Evolutionary conservation across 1,284 basidiomycete species (phyloP).

Genomic region (Gymnopus androsaceus): DNA sequence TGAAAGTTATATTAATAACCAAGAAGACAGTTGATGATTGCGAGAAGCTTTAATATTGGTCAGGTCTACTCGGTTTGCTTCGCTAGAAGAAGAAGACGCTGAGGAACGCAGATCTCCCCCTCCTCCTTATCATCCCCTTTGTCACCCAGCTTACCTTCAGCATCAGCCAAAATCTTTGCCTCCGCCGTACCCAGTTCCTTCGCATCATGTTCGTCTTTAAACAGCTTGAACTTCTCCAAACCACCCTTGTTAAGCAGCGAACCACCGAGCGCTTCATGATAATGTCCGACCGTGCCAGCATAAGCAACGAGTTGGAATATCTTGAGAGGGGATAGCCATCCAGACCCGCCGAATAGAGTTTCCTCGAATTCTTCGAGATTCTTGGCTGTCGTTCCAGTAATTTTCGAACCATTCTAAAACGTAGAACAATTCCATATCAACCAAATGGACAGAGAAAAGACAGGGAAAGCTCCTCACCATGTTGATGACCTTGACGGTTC

Average conservation of each 20-base stretch:
- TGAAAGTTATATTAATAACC: too few species aligned
- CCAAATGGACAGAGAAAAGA: neutral
- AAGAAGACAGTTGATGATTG: too few species aligned
- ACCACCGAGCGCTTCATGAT: constrained; percentile 12
- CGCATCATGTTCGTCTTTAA: constrained; percentile 18
- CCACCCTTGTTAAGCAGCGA: constrained; percentile 12
- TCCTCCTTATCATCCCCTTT: neutral
- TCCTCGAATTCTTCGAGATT: constrained; percentile 16
- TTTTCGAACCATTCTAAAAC: constrained; percentile 14
- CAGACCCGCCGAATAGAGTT: constrained; percentile 13
- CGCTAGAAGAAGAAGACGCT: neutral
- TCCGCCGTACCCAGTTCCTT: constrained; percentile 9
- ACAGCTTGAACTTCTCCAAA: constrained; percentile 19
- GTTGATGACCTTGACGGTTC: constrained; percentile 16
- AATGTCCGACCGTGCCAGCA: constrained; percentile 20
- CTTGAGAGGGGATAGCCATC: constrained; percentile 20
- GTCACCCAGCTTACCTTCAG: neutral
- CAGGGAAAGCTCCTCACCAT: constrained; percentile 8
- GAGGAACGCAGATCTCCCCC: neutral
- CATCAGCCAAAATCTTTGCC: neutral
- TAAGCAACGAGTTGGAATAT: constrained; percentile 13
- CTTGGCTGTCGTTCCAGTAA: constrained; percentile 17
- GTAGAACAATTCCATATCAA: neutral
- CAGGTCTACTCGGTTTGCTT: too few species aligned
- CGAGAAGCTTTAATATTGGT: too few species aligned